These are phyloP conservation scores for Luvunga scandens DNA, from an alignment of 345 rosid species.

Conservation along the genomic window DNA sequence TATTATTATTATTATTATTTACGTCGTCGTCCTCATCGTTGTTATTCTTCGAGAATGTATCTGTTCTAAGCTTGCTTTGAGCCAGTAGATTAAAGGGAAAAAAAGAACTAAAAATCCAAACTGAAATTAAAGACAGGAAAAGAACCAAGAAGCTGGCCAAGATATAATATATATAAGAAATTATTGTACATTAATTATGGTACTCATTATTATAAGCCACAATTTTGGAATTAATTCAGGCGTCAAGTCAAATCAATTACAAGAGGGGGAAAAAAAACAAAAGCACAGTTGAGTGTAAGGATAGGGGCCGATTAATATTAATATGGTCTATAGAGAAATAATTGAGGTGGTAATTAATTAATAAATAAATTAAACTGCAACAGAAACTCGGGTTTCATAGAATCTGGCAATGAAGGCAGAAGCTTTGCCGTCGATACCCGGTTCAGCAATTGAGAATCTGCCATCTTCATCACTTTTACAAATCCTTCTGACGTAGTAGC, in stretches of 20 bases:
- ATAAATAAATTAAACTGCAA: slow-evolving; percentile 29
- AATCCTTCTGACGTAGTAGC: slow-evolving; percentile 36
- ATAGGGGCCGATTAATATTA: too few species aligned
- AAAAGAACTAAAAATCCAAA: neutral
- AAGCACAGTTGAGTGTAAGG: neutral
- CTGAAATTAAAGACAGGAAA: neutral
- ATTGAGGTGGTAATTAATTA: neutral
- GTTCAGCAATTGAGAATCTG: slow-evolving; percentile 70
- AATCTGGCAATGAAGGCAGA: slow-evolving; percentile 66
- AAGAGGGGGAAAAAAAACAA: neutral
- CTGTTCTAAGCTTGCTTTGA: neutral
- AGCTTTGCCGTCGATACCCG: slow-evolving; percentile 72
- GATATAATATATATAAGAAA: neutral
- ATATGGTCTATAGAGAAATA: too few species aligned
- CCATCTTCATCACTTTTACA: slow-evolving; percentile 71
- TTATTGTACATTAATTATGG: neutral
- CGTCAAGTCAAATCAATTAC: neutral
- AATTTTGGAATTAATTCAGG: neutral
- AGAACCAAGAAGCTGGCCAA: too few species aligned
- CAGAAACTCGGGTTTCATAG: slow-evolving; percentile 47
- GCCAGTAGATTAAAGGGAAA: neutral
- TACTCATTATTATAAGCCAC: neutral
- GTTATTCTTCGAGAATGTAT: neutral
- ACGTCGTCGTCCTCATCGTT: too few species aligned
- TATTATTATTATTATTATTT: neutral